A percentile compares a stretch with the other conserved stretches of the same genome.
These are phyloP conservation scores for Arabidopsis suecica DNA, from an alignment of 345 rosid genomes.

Conservation along the genomic window DNA sequence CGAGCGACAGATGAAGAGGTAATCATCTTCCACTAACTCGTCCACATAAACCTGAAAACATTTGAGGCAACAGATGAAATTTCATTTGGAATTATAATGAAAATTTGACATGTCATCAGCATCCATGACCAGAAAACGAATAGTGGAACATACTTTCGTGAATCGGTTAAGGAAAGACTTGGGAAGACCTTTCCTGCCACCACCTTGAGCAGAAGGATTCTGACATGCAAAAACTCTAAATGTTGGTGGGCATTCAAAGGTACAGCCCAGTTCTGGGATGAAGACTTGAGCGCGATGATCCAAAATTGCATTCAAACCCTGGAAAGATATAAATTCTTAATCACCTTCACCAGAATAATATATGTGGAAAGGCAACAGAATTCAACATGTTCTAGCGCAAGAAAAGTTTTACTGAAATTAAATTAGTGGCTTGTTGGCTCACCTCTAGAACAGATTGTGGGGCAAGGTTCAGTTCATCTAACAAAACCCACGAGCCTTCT, in stretches of 20 bases:
- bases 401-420: background rate
- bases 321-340: conserved; percentile 27
- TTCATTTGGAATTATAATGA: conserved; percentile 2
- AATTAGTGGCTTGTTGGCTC: conserved; percentile 17
- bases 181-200: conserved; percentile 98
- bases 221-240: conserved; percentile 96
- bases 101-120: conserved; percentile 10
- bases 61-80: conserved; percentile 1
- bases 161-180: conserved; percentile 94
- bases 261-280: conserved; percentile 86
- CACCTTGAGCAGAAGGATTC: conserved; percentile 97
- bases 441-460: conserved; percentile 98
- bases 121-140: background rate
- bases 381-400: background rate
- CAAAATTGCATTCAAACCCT: conserved; percentile 95
- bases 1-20: conserved; percentile 74
- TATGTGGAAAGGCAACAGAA: conserved; percentile 8
- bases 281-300: conserved; percentile 97
- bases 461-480: conserved; percentile 98
- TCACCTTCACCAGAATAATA: conserved; percentile 4
- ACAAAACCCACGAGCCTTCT: conserved; percentile 95
- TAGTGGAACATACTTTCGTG: conserved; percentile 65
- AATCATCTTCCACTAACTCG: conserved; percentile 87
- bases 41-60: conserved; percentile 84
- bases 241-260: conserved; percentile 79